Base-by-base conservation (phyloP, 2,329 filamentous ascomycete genomes). In the Plenodomus biglobosus region DNA sequence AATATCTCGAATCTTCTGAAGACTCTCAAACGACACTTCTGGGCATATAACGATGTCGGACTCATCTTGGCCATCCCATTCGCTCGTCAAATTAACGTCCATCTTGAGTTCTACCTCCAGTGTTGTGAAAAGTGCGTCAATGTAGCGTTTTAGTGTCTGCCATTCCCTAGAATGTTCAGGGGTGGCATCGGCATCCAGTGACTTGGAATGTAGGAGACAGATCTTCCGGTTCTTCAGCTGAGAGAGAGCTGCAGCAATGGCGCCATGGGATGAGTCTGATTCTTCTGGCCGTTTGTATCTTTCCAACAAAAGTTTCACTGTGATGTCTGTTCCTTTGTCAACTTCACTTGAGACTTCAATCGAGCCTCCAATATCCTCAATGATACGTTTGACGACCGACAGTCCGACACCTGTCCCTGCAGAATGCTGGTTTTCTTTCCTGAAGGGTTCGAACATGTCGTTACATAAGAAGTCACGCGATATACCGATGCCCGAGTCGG, bases 401-500 rank as follows among this genome's bases (percentile, higher is more conserved):
- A 65, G 46, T 2, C 62, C 62, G 3, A 65, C 49, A 8, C 62
- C 62, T 13, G 56, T 56, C 3, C 62, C 62, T 18, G 45, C 20
- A 13, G 50, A 44, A 20, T 64, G 56, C 17, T 54, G 48, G 36
- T 65, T 61, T 21, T 66, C 62, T 38, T 70, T 66, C 3, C 59
- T 51, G 24, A 70, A 69, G 1, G 67, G 64, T 16, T 59, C 54
- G 30, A 64, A 69, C 1, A 60, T 42, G 15, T 52, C 45, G 20
- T 62, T 55, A 38, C 56, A 45, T 3, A 68, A 52, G 36, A 64
- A 70, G 3, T 61, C 48, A 16, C 43, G 32, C 1, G 52, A 56
- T 52, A 70, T 70, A 6, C 66, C 66, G 13, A 46, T 44, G 1
- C 65, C 65, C 1, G 63, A 56, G 40, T 70, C 65, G 10, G 48